Conservation (phyloP, 371 early-diverging fungal species). For the Syncephalastrum racemosum region DNA sequence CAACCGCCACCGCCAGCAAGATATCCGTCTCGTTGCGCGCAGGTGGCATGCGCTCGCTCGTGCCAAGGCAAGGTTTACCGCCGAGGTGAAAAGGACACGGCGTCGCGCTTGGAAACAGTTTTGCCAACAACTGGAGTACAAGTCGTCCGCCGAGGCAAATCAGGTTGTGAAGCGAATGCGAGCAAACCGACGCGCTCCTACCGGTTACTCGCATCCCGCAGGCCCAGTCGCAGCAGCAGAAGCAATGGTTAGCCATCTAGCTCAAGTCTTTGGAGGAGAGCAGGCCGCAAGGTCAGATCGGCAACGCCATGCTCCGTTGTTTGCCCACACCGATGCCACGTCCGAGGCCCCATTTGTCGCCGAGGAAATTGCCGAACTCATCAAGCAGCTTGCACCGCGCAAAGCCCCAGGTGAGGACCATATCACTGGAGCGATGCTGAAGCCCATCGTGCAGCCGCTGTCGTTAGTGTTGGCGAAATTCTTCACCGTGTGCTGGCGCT, state of each 20-base stretch:
- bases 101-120: conserved; percentile 16
- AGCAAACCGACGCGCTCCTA: neutral
- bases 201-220: neutral
- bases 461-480: neutral
- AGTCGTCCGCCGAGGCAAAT: neutral
- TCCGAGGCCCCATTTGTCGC: too few species aligned
- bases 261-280: conserved; percentile 3
- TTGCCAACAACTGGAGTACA: conserved; percentile 4
- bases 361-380: too few species aligned
- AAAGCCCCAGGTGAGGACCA: conserved; percentile 29
- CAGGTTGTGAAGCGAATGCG: neutral
- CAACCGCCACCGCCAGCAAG: too few species aligned
- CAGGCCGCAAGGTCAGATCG: too few species aligned
- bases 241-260: conserved; percentile 5
- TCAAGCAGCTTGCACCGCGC: neutral
- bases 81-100: neutral
- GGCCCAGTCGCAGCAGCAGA: conserved; percentile 8
- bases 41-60: too few species aligned
- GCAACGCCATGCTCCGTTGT: neutral
- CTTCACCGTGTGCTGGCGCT: conserved; percentile 12
- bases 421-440: conserved; percentile 22
- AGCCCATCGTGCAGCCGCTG: conserved; percentile 5
- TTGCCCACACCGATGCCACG: too few species aligned
- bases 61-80: too few species aligned
- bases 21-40: too few species aligned